A percentile compares a stretch with the other conserved stretches of the same genome.
These are phyloP conservation scores for Lactarius trivialis DNA, from an alignment of 768 basidiomycete species.

Conservation along the genomic window DNA sequence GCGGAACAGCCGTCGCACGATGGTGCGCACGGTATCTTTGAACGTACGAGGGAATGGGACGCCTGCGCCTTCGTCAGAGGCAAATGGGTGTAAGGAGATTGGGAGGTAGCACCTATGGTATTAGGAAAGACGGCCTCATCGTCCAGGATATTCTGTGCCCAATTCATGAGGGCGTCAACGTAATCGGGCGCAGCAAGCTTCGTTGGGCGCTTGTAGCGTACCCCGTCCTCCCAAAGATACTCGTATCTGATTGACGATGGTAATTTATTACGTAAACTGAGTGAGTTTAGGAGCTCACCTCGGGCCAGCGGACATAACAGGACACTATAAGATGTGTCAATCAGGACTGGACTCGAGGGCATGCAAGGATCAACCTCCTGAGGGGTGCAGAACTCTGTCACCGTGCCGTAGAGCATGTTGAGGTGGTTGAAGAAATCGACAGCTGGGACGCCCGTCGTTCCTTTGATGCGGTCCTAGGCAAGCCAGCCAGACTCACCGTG, in stretches of 20 bases:
- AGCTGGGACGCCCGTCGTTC: conserved; percentile 41
- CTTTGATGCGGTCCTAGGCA: not conserved
- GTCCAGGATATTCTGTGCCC: conserved; percentile 90
- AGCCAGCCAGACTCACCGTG: conserved; percentile 54
- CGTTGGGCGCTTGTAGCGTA: conserved; percentile 82
- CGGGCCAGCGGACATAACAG: conserved; percentile 95
- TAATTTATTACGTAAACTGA: not conserved
- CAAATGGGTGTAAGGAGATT: not conserved
- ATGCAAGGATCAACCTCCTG: conserved; percentile 58
- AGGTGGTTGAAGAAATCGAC: conserved; percentile 99
- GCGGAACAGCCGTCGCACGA: conserved; percentile 87
- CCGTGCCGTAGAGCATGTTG: conserved; percentile 98
- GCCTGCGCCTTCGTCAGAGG: not conserved
- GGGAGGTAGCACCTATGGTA: conserved; percentile 59
- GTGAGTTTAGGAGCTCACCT: conserved; percentile 43
- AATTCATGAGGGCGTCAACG: conserved; percentile 97
- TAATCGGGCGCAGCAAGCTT: conserved; percentile 94
- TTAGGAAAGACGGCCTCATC: conserved; percentile 91
- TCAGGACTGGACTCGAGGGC: not conserved
- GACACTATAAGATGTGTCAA: conserved; percentile 48
- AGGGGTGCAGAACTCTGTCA: conserved; percentile 95
- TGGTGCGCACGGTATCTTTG: conserved; percentile 80
- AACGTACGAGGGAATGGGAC: conserved; percentile 16
- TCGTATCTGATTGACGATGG: conserved; percentile 56
- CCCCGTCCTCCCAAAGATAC: conserved; percentile 91